These are phyloP conservation scores for Neonectria faginata DNA, from an alignment of 2,329 filamentous ascomycete species.

Conservation along the genomic window DNA sequence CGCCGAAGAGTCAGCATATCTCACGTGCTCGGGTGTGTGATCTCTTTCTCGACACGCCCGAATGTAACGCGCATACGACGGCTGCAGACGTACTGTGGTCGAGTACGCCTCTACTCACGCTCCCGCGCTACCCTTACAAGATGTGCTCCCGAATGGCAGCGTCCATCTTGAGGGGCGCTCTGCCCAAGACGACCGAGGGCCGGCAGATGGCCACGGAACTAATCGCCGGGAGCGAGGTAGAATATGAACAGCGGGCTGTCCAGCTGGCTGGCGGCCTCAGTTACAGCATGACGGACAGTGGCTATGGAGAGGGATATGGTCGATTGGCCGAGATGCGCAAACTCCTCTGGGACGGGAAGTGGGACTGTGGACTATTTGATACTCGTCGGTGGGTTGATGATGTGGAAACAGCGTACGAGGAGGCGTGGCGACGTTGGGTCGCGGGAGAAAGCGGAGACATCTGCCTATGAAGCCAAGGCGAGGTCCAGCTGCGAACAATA, in stretches of 20 bases:
- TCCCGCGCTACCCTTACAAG: conserved; percentile 94
- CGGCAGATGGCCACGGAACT: conserved; percentile 76
- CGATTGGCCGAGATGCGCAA: conserved; percentile 82
- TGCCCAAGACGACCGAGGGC: conserved; percentile 80
- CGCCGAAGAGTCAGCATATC: conserved; percentile 94
- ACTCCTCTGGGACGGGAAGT: conserved; percentile 85
- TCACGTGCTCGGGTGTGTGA: conserved; percentile 91
- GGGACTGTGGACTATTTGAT: conserved; percentile 89
- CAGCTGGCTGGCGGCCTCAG: conserved; percentile 72
- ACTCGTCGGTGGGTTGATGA: conserved; percentile 92
- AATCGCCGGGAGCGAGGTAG: conserved; percentile 79
- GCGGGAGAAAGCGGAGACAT: conserved; percentile 91
- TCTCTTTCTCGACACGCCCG: conserved; percentile 94
- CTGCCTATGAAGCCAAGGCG: conserved; percentile 67
- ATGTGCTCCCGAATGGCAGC: conserved; percentile 99
- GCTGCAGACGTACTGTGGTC: conserved; percentile 97
- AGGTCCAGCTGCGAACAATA: not conserved
- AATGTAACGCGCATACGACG: conserved; percentile 98
- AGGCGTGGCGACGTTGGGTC: conserved; percentile 91
- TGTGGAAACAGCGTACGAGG: conserved; percentile 87
- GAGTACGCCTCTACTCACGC: conserved; percentile 89
- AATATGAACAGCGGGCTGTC: conserved; percentile 85
- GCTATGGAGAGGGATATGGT: conserved; percentile 69
- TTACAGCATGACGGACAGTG: conserved; percentile 62
- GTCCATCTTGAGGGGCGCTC: conserved; percentile 88